Conservation (phyloP, 805 yeast species). For the Metschnikowia kunwiensis region DNA sequence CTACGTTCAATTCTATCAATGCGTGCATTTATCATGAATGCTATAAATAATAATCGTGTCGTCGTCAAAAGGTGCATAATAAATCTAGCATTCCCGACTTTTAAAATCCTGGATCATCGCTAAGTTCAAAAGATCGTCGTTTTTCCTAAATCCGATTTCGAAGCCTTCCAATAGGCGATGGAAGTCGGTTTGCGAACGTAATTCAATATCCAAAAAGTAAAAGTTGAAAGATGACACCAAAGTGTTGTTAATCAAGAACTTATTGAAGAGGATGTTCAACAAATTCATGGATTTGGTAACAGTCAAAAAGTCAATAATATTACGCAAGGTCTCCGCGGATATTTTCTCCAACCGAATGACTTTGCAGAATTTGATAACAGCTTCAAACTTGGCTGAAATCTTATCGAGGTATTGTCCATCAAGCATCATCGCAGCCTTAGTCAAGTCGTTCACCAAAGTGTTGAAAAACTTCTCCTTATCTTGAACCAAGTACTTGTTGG, state of each 20-base stretch:
- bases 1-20: not conserved
- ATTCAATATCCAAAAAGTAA: constrained; percentile 29
- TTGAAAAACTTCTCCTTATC: constrained; percentile 14
- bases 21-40: not conserved
- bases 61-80: constrained; percentile 1
- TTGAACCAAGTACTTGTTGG: constrained; percentile 12
- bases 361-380: constrained; percentile 25
- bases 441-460: constrained; percentile 13
- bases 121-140: constrained; percentile 26
- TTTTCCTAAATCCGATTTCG: constrained; percentile 21
- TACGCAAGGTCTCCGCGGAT: constrained; percentile 22
- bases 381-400: constrained; percentile 21
- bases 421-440: constrained; percentile 16
- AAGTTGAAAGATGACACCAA: constrained; percentile 26
- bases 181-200: constrained; percentile 21
- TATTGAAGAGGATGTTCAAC: constrained; percentile 27
- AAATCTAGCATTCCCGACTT: no score
- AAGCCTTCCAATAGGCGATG: constrained; percentile 22
- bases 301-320: constrained; percentile 28
- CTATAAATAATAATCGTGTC: constrained; percentile 2
- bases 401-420: not conserved
- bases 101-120: constrained; percentile 15
- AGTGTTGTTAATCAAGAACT: constrained; percentile 20
- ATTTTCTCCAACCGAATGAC: constrained; percentile 19
- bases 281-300: constrained; percentile 20